Evolutionary conservation across 306 rosid genomes (phyloP), one percentile per base, ranked within the genome.

Genomic region (Prunus mongolica): DNA sequence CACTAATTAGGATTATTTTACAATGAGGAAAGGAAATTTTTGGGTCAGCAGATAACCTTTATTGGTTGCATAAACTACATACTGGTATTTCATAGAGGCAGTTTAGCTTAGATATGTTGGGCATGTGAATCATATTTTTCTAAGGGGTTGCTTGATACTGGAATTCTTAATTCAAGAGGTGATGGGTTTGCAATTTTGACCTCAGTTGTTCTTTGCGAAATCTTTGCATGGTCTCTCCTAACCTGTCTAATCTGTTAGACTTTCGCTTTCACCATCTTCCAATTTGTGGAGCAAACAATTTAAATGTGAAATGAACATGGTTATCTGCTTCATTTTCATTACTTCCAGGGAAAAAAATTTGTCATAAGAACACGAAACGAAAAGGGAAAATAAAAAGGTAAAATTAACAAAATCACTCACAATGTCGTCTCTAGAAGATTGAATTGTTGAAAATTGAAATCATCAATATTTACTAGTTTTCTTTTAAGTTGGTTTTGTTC

Each of bases 81-180:
- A 63, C 63, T 65, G 83, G 76, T 67, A 79, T 77, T 84, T 79
- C 82, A 70, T 20, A 58, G 75, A 76, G 84, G 80, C 75, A 50
- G 49, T 72, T 82, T 71, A 71, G 45, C 79, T 80, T 52, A 80
- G 73, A 71, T 79, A 73, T 56, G 68, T 65, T 75, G 79, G 73
- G 72, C 79, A 83, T 86, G 72, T 74, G 78, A 76, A 79, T 86
- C 76, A 49, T 73, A 67, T 67, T 83, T 80, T 52, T 83, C 78
- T 77, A 55, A 70, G 76, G 84, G 71, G 79, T 50, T 74, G 77
- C 78, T 65, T 65, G 77, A 75, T 57, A 54, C 38, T 76, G 71
- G 56, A 63, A 51, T 78, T 76, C 76, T 64, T 84, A 57, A 47
- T 63, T 50, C 73, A 75, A 79, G 72, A 75, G 85, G 83, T 65